Evolutionary conservation across 2,329 filamentous ascomycete species (phyloP), one percentile per base, ranked within the genome.

Genomic region (Simplicillium sp.): DNA sequence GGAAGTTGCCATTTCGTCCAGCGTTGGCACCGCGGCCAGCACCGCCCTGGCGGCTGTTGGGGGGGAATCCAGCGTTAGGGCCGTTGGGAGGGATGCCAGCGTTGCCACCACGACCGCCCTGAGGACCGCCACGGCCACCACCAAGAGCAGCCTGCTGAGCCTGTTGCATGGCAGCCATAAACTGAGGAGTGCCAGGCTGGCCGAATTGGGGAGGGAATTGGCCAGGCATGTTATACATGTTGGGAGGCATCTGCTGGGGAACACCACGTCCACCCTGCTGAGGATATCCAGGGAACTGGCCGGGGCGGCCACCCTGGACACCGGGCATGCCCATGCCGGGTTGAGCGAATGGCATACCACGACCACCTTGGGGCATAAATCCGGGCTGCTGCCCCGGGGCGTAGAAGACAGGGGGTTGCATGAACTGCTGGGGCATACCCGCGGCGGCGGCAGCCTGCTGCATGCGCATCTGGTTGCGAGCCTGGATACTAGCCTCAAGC

Each of bases 401-500:
- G 62, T 94, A 94, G 76, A 92, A 97, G 70, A 97, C 88, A 43
- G 87, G 81, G 44, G 87, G 81, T 62, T 87, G 86, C 76, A 94
- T 90, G 75, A 76, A 87, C 61, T 84, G 83, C 67, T 83, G 84
- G 52, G 86, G 84, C 77, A 95, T 87, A 56, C 87, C 88, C 40
- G 85, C 87, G 50, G 84, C 85, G 50, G 89, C 87, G 51, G 89
- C 88, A 52, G 88, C 87, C 69, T 98, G 92, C 74, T 97, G 92
- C 82, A 97, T 92, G 59, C 92, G 85, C 61, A 96, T 82, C 67
- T 95, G 90, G 76, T 97, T 97, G 67, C 92, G 88, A 65, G 92
- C 90, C 73, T 97, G 92, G 66, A 98, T 98, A 68, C 87, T 96
- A 57, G 90, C 90, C 75, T 98, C 92, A 54, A 98, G 87, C 75